These are phyloP conservation scores for Phaffomyces antillensis DNA, from an alignment of 805 yeast genomes.

Conservation along the genomic window DNA sequence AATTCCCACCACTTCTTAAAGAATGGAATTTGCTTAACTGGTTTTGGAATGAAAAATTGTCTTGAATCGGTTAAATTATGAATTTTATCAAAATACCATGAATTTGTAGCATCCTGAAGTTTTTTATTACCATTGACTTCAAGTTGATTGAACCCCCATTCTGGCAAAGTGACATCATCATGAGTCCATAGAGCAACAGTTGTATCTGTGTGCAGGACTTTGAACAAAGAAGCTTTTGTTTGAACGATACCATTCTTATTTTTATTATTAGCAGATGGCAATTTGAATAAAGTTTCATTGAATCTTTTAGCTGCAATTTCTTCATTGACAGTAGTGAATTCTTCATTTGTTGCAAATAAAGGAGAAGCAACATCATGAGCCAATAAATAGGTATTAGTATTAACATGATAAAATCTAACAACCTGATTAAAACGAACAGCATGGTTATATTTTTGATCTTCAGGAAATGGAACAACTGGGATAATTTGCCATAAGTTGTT, in stretches of 20 bases:
- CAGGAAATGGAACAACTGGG: slow-evolving; percentile 47
- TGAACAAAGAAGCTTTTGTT: slow-evolving; percentile 64
- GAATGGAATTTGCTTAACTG: slow-evolving; percentile 59
- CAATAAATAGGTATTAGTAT: slow-evolving; percentile 70
- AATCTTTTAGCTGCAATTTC: slow-evolving; percentile 52
- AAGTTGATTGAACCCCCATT: slow-evolving; percentile 88
- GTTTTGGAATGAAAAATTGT: slow-evolving; percentile 55
- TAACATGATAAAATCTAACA: slow-evolving; percentile 74
- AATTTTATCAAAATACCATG: slow-evolving; percentile 74
- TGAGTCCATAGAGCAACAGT: slow-evolving; percentile 94
- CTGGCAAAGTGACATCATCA: slow-evolving; percentile 76
- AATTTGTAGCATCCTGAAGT: slow-evolving; percentile 53
- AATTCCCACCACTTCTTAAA: slow-evolving; percentile 84
- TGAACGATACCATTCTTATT: slow-evolving; percentile 45
- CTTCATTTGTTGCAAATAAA: slow-evolving; percentile 84
- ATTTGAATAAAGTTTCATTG: slow-evolving; percentile 72
- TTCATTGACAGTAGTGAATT: slow-evolving; percentile 65
- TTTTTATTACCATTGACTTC: slow-evolving; percentile 95
- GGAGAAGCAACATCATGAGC: slow-evolving; percentile 98
- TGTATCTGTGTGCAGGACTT: slow-evolving; percentile 75
- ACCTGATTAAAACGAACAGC: slow-evolving; percentile 64
- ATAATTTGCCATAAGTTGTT: slow-evolving; percentile 85
- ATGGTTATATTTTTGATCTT: slow-evolving; percentile 32
- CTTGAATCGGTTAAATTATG: slow-evolving; percentile 59
- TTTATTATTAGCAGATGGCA: slow-evolving; percentile 53